A percentile compares a stretch with the other conserved stretches of the same genome.
These are phyloP conservation scores for Styphnolobium japonicum DNA, from an alignment of 306 rosid genomes.

Conservation along the genomic window DNA sequence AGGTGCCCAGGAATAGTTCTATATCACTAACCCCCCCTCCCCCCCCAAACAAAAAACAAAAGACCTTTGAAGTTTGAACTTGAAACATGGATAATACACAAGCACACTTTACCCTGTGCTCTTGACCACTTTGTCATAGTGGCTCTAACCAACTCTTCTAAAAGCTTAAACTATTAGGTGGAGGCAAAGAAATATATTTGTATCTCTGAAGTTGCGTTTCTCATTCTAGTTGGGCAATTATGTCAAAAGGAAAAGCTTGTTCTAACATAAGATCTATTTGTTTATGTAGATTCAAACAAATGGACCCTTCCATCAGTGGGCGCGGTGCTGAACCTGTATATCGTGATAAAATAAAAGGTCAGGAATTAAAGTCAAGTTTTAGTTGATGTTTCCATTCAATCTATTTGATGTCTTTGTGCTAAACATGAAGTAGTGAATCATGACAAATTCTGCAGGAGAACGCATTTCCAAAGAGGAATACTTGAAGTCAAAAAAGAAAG, in stretches of 20 bases:
- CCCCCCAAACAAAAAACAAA: too few relatives aligned
- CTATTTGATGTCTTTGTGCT: slow-evolving; percentile 12
- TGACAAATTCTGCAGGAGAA: slow-evolving; percentile 48
- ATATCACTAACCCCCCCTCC: background rate
- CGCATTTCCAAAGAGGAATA: slow-evolving; percentile 71
- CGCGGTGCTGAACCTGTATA: slow-evolving; percentile 68
- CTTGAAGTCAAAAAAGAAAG: slow-evolving; percentile 65
- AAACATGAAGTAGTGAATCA: slow-evolving; percentile 6
- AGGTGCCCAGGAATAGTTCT: background rate
- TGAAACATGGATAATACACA: too few relatives aligned
- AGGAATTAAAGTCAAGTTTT: slow-evolving; percentile 20
- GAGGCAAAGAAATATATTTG: too few relatives aligned
- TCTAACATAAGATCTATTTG: background rate
- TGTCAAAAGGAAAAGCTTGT: background rate
- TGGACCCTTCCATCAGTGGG: slow-evolving; percentile 75
- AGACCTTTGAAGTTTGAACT: too few relatives aligned
- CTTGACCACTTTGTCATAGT: too few relatives aligned
- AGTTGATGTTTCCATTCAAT: slow-evolving; percentile 11
- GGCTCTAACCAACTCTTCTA: too few relatives aligned
- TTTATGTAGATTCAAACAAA: slow-evolving; percentile 64
- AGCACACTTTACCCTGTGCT: too few relatives aligned
- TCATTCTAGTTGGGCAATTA: background rate
- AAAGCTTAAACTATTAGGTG: too few relatives aligned
- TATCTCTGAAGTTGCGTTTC: background rate
- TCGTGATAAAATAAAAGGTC: slow-evolving; percentile 85